Conservation (phyloP, 192 early-diverging fungal genomes). For the Helicostylum pulchrum region DNA sequence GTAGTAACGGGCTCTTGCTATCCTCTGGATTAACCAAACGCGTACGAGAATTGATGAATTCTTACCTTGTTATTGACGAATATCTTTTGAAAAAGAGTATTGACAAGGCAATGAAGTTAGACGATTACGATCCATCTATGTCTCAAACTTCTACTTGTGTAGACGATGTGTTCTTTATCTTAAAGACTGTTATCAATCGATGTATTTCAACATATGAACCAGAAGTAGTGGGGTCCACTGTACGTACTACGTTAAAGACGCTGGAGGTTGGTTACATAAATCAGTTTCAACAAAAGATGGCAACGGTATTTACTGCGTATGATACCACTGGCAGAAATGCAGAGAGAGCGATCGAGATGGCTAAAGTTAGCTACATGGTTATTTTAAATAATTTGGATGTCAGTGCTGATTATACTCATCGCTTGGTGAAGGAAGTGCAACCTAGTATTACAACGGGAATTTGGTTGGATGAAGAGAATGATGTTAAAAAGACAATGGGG, state of each 20-base stretch:
- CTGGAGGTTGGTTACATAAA: conserved; percentile 70
- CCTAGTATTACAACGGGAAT: conserved; percentile 40
- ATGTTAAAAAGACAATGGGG: conserved; percentile 51
- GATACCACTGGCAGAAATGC: conserved; percentile 1
- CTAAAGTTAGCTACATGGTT: conserved; percentile 66
- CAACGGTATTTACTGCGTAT: conserved; percentile 42
- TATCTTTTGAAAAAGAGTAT: conserved; percentile 69
- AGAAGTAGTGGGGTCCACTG: conserved; percentile 64
- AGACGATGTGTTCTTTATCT: conserved; percentile 93
- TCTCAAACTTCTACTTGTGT: conserved; percentile 62
- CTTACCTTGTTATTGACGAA: conserved; percentile 73
- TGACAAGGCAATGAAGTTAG: conserved; percentile 75
- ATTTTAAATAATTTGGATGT: conserved; percentile 88
- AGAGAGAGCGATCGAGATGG: conserved; percentile 51
- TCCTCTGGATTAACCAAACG: conserved; percentile 58
- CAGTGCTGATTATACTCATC: conserved; percentile 73
- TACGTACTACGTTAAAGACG: conserved; percentile 61
- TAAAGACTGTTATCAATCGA: conserved; percentile 70
- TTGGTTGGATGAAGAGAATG: conserved; percentile 52
- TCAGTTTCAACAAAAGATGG: conserved; percentile 58
- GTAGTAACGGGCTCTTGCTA: conserved; percentile 54
- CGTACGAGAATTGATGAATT: conserved; percentile 59
- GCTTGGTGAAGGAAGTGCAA: conserved; percentile 66
- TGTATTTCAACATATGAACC: conserved; percentile 71
- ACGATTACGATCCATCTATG: conserved; percentile 49